Evolutionary conservation across 306 rosid species (phyloP), one percentile per base, ranked within the genome.

Genomic region (Hippophae rhamnoides): DNA sequence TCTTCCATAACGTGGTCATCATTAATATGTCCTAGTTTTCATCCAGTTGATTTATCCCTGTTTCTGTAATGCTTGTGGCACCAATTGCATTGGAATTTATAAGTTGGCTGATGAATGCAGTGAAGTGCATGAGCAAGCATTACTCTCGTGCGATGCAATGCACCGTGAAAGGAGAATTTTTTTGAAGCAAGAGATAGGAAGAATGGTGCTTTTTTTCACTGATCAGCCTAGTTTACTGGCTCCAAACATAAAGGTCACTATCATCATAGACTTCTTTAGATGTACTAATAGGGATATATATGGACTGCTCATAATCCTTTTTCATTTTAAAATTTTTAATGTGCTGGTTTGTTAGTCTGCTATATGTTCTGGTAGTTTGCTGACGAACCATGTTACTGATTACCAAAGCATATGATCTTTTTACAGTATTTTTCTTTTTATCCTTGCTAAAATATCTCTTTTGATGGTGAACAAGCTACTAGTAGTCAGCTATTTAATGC

Each of bases 141-240:
- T 85, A 64, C 55, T 78, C 8, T 83, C 89, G 58, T 87, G 95
- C 78, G 95, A 88, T 75, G 86, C 82, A 65, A 83, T 92, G 68
- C 99, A 92, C 73, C 82, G 74, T 31, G 96, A 92, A 71, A 85
- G 98, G 81, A 92, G 99, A 77, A 92, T 84, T 62, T 82, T 92
- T 68, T 69, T 92, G 72, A 92, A 92, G 84, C 99, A 92, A 78
- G 98, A 92, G 82, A 92, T 92, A 60, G 96, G 95, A 59, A 81
- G 96, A 83, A 92, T 92, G 98, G 98, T 82, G 67, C 72, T 92
- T 57, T 92, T 88, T 80, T 88, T 92, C 79, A 83, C 95, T 23
- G 96, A 85, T 71, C 96, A 88, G 65, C 99, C 96, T 64, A 92
- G 96, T 72, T 84, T 92, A 64, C 76, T 92, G 82, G 95, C 96